phyloP scores from a whole-genome alignment of 768 basidiomycete species.

The Lentinula guzmanii region DNA sequence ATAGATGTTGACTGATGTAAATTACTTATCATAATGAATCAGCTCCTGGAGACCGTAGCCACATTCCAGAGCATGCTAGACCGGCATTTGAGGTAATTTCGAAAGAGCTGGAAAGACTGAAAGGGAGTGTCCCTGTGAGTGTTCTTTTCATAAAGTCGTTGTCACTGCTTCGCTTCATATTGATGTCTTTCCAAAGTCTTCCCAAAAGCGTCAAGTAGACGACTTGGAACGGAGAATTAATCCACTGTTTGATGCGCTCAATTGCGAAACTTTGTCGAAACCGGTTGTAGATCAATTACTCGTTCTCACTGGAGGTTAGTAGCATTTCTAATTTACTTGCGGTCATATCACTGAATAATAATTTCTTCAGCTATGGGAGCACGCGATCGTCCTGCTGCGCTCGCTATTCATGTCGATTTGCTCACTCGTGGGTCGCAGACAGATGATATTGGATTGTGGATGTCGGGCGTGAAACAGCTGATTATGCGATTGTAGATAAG shows the following conservation, averaged over 20 bases:
- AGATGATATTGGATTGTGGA: conserved; percentile 81
- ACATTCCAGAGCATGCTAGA: conserved; percentile 69
- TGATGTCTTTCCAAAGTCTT: conserved; percentile 42
- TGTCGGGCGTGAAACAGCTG: conserved; percentile 88
- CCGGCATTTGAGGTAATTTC: conserved; percentile 66
- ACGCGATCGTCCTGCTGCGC: conserved; percentile 69
- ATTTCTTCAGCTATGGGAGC: conserved; percentile 64
- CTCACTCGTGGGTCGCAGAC: conserved; percentile 74
- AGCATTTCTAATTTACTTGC: neutral
- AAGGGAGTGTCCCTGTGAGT: conserved; percentile 72
- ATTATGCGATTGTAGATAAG: conserved; percentile 55
- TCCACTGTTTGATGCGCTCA: conserved; percentile 85
- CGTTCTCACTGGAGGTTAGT: conserved; percentile 66
- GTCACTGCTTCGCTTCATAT: neutral
- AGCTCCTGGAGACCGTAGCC: conserved; percentile 91
- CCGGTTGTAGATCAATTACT: conserved; percentile 66
- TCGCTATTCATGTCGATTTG: conserved; percentile 82
- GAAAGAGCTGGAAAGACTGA: conserved; percentile 58
- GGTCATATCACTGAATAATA: conserved; percentile 4
- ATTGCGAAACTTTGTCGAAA: conserved; percentile 76
- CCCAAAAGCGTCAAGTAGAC: conserved; percentile 79
- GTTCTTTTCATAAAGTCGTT: conserved; percentile 18
- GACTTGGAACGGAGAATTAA: conserved; percentile 86
- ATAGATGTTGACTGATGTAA: neutral
- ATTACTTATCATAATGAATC: conserved; percentile 6